Conservation (phyloP, 1,284 basidiomycete genomes). For the Xerocomus minutiporus region DNA sequence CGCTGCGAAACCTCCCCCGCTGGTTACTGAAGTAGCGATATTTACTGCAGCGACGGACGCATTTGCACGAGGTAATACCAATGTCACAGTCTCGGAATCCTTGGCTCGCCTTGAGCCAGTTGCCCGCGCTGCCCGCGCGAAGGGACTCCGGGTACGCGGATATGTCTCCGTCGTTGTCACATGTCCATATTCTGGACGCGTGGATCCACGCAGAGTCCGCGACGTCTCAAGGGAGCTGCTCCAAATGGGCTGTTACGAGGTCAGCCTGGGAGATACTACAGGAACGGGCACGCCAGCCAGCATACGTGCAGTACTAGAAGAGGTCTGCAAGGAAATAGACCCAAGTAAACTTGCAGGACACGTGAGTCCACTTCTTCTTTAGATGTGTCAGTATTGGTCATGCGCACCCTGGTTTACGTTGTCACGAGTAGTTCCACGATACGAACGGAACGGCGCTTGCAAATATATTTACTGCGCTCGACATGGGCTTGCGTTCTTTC, state of each 20-base stretch:
- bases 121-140: conserved; percentile 52
- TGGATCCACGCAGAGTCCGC: conserved; percentile 65
- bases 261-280: conserved; percentile 89
- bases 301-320: conserved; percentile 65
- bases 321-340: conserved; percentile 60
- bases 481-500: conserved; percentile 62
- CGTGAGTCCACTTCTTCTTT: conserved; percentile 37
- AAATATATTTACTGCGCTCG: conserved; percentile 65
- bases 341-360: conserved; percentile 71
- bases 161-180: conserved; percentile 84
- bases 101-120: conserved; percentile 64
- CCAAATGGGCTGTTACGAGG: conserved; percentile 93
- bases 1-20: conserved; percentile 34
- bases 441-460: conserved; percentile 82
- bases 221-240: conserved; percentile 68
- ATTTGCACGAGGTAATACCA: conserved; percentile 85
- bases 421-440: conserved; percentile 74
- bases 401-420: not conserved
- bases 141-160: conserved; percentile 75
- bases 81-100: conserved; percentile 72
- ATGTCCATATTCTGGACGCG: conserved; percentile 82
- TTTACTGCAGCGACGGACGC: conserved; percentile 88
- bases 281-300: conserved; percentile 78
- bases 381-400: too few species aligned
- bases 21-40: conserved; percentile 83